Base-by-base conservation (phyloP, 257 asterid genomes). In the Coffea canephora region DNA sequence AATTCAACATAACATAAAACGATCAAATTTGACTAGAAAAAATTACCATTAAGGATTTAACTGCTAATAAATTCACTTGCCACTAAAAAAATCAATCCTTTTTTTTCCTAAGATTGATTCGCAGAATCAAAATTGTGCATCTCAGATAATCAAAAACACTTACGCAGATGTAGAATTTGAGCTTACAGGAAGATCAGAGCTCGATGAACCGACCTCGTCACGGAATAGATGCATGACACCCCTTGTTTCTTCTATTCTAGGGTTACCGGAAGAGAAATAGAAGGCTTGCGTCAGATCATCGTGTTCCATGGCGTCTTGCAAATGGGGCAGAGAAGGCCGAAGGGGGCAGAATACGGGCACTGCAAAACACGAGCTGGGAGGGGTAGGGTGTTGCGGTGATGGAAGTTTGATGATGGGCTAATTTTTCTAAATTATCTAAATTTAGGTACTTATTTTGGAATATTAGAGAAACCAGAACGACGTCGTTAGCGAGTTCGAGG, bases 241-340 rank as follows among this genome's bases (percentile, higher is more conserved):
- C 71, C 94, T 86, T 85, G 89, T 90, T 86, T 94, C 98, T 83
- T 96, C 99, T 76, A 96, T 90, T 77, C 96, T 94, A 89, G 98
- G 99, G 93, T 96, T 96, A 87, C 98, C 99, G 45, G 98, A 96
- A 3, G 98, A 92, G 87, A 96, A 93, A 79, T 86, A 90, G 76
- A 91, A 72, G 36, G 86, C 85, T 82, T 85, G 90, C 14, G 90
- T 84, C 79, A 90, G 67, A 52, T 83, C 78, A 1, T 16, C 55
- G 27, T 79, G 75, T 16, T 54, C 77, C 74, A 78, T 57, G 39
- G 67, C 77, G 0, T 75, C 31, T 64, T 78, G 69, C 45, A 87
- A 67, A 31, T 78, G 86, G 84, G 82, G 67, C 48, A 81, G 54
- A 3, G 43, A 39, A 39, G 43, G 43, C 43, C 43, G 5, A 39